Base-by-base conservation (phyloP, 306 rosid species). In the Citrullus colocynthis region DNA sequence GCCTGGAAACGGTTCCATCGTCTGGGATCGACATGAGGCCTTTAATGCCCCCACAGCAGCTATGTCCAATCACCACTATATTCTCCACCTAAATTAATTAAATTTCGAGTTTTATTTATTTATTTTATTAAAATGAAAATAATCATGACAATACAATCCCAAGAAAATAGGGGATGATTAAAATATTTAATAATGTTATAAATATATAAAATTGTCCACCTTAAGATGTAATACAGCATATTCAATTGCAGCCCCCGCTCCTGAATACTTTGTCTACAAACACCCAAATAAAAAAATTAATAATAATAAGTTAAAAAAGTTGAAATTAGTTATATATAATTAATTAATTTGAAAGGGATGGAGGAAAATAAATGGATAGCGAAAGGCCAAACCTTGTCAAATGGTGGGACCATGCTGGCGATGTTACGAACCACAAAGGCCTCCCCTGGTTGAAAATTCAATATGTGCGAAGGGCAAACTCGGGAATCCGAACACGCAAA, bases 341-440 rank as follows among this genome's bases (percentile, higher is more conserved):
- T 49, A 72, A 42, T 42, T 7, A 34, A 2, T 34, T 34, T 34
- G 14, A 21, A 48, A 49, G 5, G 32, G 30, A 48, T 6, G 37
- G 20, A 44, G 6, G 9, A 6, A 21, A 58, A 21, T 58, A 58
- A 20, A 58, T 58, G 24, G 62, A 24, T 5, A 34, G 6, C 3
- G 54, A 30, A n/a, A 75, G 34, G 36, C 32, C 41, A 81, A 24
- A 94, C 99, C 99, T 81, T 83, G 79, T 91, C 96, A 62, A 18
- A 95, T 15, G 97, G 97, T 72, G 99, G 99, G 79, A 95, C 96
- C 99, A 95, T 95, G 88, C 78, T 95, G 71, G 99, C 99, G n/a
- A 95, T 95, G 90, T 95, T 95, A 6, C 99, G 84, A 42, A 95
- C 97, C 74, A 90, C 81, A 61, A 95, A 95, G 16, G 99, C 99